phyloP scores from a whole-genome alignment of 139 green algal genomes.

The Zygnema circumcarinatum region DNA sequence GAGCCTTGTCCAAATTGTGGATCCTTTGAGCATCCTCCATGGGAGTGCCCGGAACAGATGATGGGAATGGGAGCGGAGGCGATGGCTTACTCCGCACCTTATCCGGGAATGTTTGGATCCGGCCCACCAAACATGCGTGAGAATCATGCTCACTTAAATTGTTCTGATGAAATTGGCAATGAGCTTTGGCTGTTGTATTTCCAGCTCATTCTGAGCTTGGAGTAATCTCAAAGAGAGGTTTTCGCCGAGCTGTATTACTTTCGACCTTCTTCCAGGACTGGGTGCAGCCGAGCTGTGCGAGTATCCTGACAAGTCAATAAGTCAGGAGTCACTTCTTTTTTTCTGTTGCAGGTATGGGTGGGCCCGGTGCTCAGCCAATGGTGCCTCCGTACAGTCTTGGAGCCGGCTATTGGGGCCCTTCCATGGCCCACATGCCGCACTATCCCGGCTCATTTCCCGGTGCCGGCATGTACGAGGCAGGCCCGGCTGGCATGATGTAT shows the following conservation, averaged over 20 bases:
- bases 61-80: neutral
- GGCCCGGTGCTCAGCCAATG: no score
- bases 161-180: no score
- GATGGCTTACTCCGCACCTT: neutral
- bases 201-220: no score
- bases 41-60: neutral
- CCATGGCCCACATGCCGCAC: neutral
- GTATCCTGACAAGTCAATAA: no score
- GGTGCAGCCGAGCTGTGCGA: no score
- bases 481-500: neutral
- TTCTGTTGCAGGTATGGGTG: no score
- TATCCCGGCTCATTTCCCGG: neutral
- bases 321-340: no score
- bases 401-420: neutral
- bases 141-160: no score
- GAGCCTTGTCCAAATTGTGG: neutral
- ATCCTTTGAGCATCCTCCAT: neutral
- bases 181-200: no score
- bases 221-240: no score
- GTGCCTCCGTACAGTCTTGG: neutral
- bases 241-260: no score
- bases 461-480: neutral
- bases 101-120: neutral
- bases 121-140: neutral
- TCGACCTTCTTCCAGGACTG: no score